Conservation (phyloP, 2,329 filamentous ascomycete species). For the Zasmidium citrigriseum region DNA sequence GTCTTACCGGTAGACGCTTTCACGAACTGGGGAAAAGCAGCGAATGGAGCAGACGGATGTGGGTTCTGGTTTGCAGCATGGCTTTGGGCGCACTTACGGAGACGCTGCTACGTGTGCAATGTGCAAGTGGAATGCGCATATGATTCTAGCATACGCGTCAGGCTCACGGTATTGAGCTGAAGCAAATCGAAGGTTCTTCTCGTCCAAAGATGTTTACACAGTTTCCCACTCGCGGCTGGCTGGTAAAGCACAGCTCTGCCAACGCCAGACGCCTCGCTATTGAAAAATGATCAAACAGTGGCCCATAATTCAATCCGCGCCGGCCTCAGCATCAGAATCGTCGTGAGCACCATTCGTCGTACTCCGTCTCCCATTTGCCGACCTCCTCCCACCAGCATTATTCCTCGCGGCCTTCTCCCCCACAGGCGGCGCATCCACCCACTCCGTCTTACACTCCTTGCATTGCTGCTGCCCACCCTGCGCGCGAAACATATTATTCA, state of each 20-base stretch:
- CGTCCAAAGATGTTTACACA: conserved; percentile 2
- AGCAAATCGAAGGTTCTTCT: conserved; percentile 15
- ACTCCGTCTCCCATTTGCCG: conserved; percentile 22
- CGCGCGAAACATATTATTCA: conserved; percentile 70
- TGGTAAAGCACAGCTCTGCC: neutral
- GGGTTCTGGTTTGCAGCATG: conserved; percentile 19
- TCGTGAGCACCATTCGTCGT: conserved; percentile 19
- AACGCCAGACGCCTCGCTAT: conserved; percentile 21
- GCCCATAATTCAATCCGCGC: neutral
- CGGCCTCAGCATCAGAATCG: conserved; percentile 14
- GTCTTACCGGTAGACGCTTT: conserved; percentile 14
- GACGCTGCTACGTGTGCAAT: conserved; percentile 10
- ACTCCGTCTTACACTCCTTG: conserved; percentile 56
- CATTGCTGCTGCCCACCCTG: conserved; percentile 61
- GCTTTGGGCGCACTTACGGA: conserved; percentile 20
- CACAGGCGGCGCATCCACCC: conserved; percentile 54
- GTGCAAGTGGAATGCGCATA: conserved; percentile 3
- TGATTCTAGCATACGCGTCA: conserved; percentile 8
- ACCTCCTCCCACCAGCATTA: conserved; percentile 9
- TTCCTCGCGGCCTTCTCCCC: conserved; percentile 51
- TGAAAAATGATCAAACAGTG: neutral
- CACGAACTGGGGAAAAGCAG: conserved; percentile 7
- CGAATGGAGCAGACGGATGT: conserved; percentile 10
- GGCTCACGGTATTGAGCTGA: conserved; percentile 15
- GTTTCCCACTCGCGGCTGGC: conserved; percentile 5